A percentile compares a stretch with the other conserved stretches of the same genome.
Conservation (phyloP, 768 basidiomycete genomes). For the Cyathus striatus region DNA sequence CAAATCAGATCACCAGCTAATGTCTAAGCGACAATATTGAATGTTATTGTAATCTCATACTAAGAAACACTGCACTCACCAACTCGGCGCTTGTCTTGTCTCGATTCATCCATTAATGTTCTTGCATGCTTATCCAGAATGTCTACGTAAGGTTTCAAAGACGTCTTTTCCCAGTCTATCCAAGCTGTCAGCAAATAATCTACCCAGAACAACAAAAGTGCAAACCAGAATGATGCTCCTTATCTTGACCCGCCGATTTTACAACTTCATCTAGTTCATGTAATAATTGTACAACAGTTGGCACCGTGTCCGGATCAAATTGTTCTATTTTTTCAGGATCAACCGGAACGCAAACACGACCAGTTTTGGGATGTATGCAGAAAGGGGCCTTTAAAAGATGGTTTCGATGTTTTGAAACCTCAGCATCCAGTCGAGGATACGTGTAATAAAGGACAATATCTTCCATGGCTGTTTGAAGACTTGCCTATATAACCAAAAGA, state of each 20-base stretch:
- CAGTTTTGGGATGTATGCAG: slow-evolving; percentile 95
- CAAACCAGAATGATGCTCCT: slow-evolving; percentile 48
- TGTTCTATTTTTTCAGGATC: slow-evolving; percentile 69
- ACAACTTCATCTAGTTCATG: slow-evolving; percentile 60
- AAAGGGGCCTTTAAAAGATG: slow-evolving; percentile 98
- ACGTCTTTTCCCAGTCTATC: slow-evolving; percentile 81
- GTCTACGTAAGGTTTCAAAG: slow-evolving; percentile 84
- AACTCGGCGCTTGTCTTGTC: slow-evolving; percentile 41
- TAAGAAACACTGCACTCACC: slow-evolving; percentile 17
- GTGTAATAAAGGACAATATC: slow-evolving; percentile 92
- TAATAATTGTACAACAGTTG: slow-evolving; percentile 82
- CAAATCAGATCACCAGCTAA: slow-evolving; percentile 23
- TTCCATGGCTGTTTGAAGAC: slow-evolving; percentile 54
- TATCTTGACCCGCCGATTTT: slow-evolving; percentile 20
- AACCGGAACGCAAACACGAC: slow-evolving; percentile 90
- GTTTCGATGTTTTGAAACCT: slow-evolving; percentile 96
- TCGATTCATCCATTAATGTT: slow-evolving; percentile 51
- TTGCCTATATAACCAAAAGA: slow-evolving; percentile 15
- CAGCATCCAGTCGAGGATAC: slow-evolving; percentile 93
- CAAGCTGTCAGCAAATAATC: slow-evolving; percentile 1
- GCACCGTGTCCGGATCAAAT: slow-evolving; percentile 83
- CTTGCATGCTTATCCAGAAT: slow-evolving; percentile 75
- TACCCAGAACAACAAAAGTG: slow-evolving; percentile 3
- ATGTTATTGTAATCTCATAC: no score
- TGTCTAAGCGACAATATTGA: slow-evolving; percentile 16